Conservation (phyloP, 1,284 basidiomycete species). For the Moniliella sp. region DNA sequence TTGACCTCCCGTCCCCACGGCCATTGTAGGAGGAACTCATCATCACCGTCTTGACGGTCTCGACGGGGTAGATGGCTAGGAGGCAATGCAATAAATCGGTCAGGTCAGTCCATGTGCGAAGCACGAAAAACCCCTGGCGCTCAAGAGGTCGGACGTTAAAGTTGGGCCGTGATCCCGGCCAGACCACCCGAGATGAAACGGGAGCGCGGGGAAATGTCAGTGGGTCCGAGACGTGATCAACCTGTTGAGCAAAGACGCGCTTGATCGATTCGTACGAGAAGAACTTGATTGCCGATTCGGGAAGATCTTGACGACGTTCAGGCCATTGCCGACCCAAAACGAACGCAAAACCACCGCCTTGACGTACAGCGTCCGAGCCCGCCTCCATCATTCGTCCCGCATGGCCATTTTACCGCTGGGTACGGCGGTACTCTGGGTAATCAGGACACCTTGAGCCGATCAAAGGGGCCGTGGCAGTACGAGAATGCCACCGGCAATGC, state of each 20-base stretch:
- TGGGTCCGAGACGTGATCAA: slow-evolving; percentile 71
- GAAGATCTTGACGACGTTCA: slow-evolving; percentile 68
- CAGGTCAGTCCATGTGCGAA: too few species aligned
- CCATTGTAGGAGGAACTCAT: slow-evolving; percentile 54
- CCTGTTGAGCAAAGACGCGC: slow-evolving; percentile 73
- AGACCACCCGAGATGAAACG: slow-evolving; percentile 86
- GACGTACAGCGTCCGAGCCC: too few species aligned
- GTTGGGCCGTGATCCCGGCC: slow-evolving; percentile 78
- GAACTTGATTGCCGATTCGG: slow-evolving; percentile 95
- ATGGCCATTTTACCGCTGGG: too few species aligned
- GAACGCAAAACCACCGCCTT: too few species aligned
- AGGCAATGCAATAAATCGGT: neutral
- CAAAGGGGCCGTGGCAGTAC: slow-evolving; percentile 88
- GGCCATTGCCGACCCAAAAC: slow-evolving; percentile 61
- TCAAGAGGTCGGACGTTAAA: slow-evolving; percentile 36
- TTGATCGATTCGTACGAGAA: slow-evolving; percentile 87
- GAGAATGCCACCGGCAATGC: slow-evolving; percentile 87
- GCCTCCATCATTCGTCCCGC: too few species aligned
- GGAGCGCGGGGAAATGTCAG: slow-evolving; percentile 71
- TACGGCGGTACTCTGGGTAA: too few species aligned
- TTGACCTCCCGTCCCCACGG: slow-evolving; percentile 34
- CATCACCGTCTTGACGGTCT: slow-evolving; percentile 31
- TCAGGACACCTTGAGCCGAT: slow-evolving; percentile 85
- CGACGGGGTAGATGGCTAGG: slow-evolving; percentile 27
- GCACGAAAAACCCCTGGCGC: neutral